Evolutionary conservation across 177 flowering plant species (phyloP).

Genomic region (Vitis hybrid): DNA sequence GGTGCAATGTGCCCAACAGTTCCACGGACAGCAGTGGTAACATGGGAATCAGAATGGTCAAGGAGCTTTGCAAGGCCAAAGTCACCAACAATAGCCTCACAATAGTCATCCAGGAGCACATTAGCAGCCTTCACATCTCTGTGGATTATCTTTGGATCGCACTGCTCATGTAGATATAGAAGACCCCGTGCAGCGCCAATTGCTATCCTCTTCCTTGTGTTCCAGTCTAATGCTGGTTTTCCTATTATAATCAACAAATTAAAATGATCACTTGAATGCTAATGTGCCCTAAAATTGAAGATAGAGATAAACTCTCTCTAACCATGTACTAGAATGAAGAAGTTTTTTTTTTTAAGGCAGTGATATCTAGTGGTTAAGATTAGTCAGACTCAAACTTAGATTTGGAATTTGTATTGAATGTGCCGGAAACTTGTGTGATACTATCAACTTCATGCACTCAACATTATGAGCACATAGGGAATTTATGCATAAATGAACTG

Average conservation of each 20-base stretch:
- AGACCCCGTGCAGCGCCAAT: slow-evolving; percentile 91
- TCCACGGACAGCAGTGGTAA: slow-evolving; percentile 94
- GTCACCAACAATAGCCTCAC: slow-evolving; percentile 89
- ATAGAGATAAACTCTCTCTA: too few relatives aligned
- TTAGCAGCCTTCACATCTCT: slow-evolving; percentile 97
- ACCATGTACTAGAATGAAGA: too few relatives aligned
- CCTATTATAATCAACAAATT: slow-evolving; percentile 30
- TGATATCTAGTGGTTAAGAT: too few relatives aligned
- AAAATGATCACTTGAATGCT: not conserved
- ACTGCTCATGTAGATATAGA: slow-evolving; percentile 88
- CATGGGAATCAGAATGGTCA: slow-evolving; percentile 92
- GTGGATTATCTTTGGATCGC: slow-evolving; percentile 95
- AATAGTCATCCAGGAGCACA: slow-evolving; percentile 75
- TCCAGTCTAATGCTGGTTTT: slow-evolving; percentile 88
- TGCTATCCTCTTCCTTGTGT: slow-evolving; percentile 84
- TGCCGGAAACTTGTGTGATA: too few relatives aligned
- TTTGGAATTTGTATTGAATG: not conserved
- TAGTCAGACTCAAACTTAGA: not conserved
- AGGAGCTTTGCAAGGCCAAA: slow-evolving; percentile 96
- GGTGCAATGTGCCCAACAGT: slow-evolving; percentile 97
- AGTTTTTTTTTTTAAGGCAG: too few relatives aligned
- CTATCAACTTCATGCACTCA: too few relatives aligned
- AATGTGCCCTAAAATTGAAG: not conserved
- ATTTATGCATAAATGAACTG: too few relatives aligned
- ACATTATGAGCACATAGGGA: too few relatives aligned